A percentile compares a stretch with the other conserved stretches of the same genome.
phyloP scores from a whole-genome alignment of 106 monocot species.

The Dendrobium nobile region DNA sequence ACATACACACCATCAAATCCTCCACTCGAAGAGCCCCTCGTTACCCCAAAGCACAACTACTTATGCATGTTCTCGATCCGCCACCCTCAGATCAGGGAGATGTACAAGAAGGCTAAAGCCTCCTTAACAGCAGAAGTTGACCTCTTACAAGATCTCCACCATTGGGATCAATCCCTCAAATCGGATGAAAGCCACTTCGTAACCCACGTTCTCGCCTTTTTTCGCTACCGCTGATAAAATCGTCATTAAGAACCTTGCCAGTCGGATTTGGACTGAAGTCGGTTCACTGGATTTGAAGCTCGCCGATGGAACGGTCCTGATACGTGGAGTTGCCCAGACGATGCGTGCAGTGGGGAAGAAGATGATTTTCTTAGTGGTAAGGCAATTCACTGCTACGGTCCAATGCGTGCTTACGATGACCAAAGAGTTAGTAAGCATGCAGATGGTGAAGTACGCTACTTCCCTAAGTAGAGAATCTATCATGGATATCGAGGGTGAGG shows the following conservation, averaged over 20 bases:
- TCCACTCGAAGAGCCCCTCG: background rate
- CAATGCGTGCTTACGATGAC: too few relatives aligned
- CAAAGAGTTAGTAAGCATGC: too few relatives aligned
- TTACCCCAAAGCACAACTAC: slow-evolving; percentile 50
- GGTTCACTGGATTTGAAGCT: too few relatives aligned
- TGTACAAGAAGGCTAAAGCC: slow-evolving; percentile 20
- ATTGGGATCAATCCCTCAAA: slow-evolving; percentile 56
- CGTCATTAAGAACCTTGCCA: slow-evolving; percentile 77
- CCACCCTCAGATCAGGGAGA: slow-evolving; percentile 80
- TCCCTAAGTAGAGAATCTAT: too few relatives aligned
- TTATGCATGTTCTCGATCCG: slow-evolving; percentile 86
- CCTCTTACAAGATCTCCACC: slow-evolving; percentile 56
- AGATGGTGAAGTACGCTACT: too few relatives aligned
- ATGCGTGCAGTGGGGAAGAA: too few relatives aligned
- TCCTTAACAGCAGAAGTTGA: slow-evolving; percentile 94
- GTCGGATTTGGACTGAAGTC: background rate
- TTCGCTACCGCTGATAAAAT: slow-evolving; percentile 82
- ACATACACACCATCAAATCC: too few relatives aligned
- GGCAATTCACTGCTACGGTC: too few relatives aligned
- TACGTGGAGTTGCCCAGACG: too few relatives aligned
- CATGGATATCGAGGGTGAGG: too few relatives aligned
- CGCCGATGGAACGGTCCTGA: too few relatives aligned
- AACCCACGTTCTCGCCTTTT: slow-evolving; percentile 88
- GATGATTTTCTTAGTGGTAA: too few relatives aligned
- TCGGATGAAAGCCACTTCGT: slow-evolving; percentile 80